Evolutionary conservation across 2,329 filamentous ascomycete species (phyloP), one percentile per base, ranked within the genome.

Genomic region (Cryphonectria japonica): DNA sequence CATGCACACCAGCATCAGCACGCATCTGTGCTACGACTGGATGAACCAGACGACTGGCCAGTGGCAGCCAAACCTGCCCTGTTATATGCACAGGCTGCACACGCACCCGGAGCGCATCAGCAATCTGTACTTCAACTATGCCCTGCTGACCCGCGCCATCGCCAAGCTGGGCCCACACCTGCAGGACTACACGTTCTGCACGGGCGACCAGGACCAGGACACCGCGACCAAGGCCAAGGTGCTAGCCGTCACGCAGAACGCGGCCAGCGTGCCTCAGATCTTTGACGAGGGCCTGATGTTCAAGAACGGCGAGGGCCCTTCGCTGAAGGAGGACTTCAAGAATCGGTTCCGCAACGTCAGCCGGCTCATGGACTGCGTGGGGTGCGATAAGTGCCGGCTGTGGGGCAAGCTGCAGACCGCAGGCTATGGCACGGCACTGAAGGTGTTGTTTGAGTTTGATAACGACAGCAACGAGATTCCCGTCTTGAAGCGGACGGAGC

Each of bases 111-210:
- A 99, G 76, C 92, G 95, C 72, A 93, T 99, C 78, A 96, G 95
- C 75, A 99, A 99, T 81, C 87, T 99, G 66, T 99, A 99, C 85
- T 99, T 99, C 85, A 98, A 99, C 87, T 99, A 97, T 78, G 96
- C 96, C 0, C 87, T 99, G n/a, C 87, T 99, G 57, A 92, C 95
- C 37, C 92, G 96, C 66, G 96, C 96, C 16, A 88, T 98, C 57
- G 92, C 93, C 68, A 99, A 99, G 82, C 88, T 98, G 11, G 93
- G 92, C 16, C 92, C 93, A 34, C 91, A 95, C 76, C 86, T 98
- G 5, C 74, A 82, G 41, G 85, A 88, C 73, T 98, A 98, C 83
- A 96, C 93, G 0, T 99, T 97, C 81, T 99, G 96, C 82, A 92
- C 92, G 5, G 94, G 94, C 73, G 96, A 99, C 77, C 86, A 89